Base-by-base conservation (phyloP, 1,284 basidiomycete species). In the Erythrobasidium hasegawianum region DNA sequence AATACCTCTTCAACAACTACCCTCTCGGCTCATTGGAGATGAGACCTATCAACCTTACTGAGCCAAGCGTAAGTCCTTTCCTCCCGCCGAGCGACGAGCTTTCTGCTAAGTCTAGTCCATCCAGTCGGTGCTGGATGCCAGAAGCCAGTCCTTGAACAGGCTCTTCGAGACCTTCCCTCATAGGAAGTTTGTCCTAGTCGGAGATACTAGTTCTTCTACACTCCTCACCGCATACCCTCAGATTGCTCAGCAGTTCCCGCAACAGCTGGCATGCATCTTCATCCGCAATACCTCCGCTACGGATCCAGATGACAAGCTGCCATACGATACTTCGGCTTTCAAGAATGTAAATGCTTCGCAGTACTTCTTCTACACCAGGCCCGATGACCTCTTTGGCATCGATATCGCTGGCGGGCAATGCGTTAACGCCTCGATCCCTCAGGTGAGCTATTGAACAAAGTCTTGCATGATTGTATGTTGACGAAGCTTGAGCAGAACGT, bases 1-100 rank as follows among this genome's bases (percentile, higher is more conserved):
- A 58, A 24, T 66, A 66, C 16, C 57, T 66, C 16, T 66, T 66
- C 57, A 66, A 56, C 64, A 66, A 66, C 38, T 66, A 66, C 26
- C 64, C 64, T 2, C 18, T 66, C 1, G 64, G 64, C 3, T 52
- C 45, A 2, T 49, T 66, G 9, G 64, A 66, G n/a, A 66, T 66
- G 64, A 49, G 64, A 53, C 64, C 64, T 29, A 58, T 66, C 52
- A 62, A 62, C 33, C 26, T 62, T 16, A 62, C 60, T 8, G 60
- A 62, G 40, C 60, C 60, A 27, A 41, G 38, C 40, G 29, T 47
- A 14, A 47, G 43, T 47, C 40, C 11, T 10, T n/a, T 10, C 40
- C 40, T 10, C n/a, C n/a, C n/a, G n/a, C n/a, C n/a, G n/a, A n/a
- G n/a, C n/a, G n/a, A n/a, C n/a, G n/a, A n/a, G n/a, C n/a, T n/a